Evolutionary conservation across 2,329 filamentous ascomycete species (phyloP).

Genomic region (Colletotrichum eleusines): DNA sequence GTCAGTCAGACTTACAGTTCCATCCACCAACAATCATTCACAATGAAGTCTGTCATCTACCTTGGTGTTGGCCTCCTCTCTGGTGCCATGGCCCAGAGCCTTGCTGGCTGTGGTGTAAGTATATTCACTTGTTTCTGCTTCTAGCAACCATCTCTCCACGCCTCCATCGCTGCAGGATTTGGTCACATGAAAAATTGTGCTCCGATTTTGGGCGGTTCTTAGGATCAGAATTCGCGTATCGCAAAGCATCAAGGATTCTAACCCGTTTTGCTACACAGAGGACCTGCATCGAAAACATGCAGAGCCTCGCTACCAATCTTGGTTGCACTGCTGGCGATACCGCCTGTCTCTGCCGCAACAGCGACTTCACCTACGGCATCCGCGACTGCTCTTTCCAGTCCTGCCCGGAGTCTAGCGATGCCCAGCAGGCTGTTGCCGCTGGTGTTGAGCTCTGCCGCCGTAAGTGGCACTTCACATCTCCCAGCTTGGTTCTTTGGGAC

Average conservation of each 20-base stretch:
- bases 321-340: conserved; percentile 58
- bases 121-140: neutral
- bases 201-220: neutral
- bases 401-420: conserved; percentile 52
- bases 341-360: conserved; percentile 61
- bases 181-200: neutral
- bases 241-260: neutral
- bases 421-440: conserved; percentile 54
- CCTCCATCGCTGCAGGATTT: neutral
- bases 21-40: conserved; percentile 26
- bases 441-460: conserved; percentile 55
- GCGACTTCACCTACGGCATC: conserved; percentile 62
- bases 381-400: conserved; percentile 63
- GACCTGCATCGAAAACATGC: conserved; percentile 54
- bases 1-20: conserved; percentile 17
- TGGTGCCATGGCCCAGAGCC: conserved; percentile 52
- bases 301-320: conserved; percentile 55
- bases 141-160: neutral
- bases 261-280: conserved; percentile 18
- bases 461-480: conserved; percentile 44
- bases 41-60: conserved; percentile 35
- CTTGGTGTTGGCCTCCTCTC: conserved; percentile 51
- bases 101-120: conserved; percentile 68
- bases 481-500: neutral
- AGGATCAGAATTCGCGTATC: neutral